Base-by-base conservation (phyloP, 306 rosid genomes). In the Pterocarpus macrocarpus region DNA sequence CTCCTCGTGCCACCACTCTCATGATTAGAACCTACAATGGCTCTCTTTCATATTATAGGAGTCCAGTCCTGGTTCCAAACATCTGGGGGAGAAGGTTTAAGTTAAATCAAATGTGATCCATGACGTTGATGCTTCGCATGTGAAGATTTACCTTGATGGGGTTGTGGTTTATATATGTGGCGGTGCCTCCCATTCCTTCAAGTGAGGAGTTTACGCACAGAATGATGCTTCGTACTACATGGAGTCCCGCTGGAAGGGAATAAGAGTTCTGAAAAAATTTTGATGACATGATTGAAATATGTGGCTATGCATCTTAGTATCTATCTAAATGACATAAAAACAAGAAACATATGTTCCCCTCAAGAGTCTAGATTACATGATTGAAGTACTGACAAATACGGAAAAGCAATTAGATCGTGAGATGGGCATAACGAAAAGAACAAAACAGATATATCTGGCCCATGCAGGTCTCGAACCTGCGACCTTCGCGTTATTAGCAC, bases 201-300 rank as follows among this genome's bases (percentile, higher is more conserved):
- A 85, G 22, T 75, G 58, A 33, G 82, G 88, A 30, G 88, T 87
- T 9, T 84, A 84, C 41, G 36, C 86, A 2, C 75, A 84, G 45
- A 32, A 74, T 8, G 74, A 81, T 70, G 58, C 34, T 56, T 81
- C 88, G 2, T 58, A 59, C 49, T 76, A 49, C 43, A 82, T 71
- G 81, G 81, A 85, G 56, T 87, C 90, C 6, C 86, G 77, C 52
- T 84, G 88, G 86, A 87, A 87, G 58, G 88, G 75, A 79, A 87
- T 84, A 15, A 84, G 67, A 68, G 58, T 84, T 73, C 22, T 75
- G 1, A 79, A 35, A 38, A 81, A 64, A 71, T 22, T 0, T 9
- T 55, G 28, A 55, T 17, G 61, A 8, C 7, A 5, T 47, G 58
- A 45, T 45, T 43, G 38, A 11, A 10, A 1, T 44, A 10, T 67